Base-by-base conservation (phyloP, 345 rosid genomes). In the Alliaria petiolata region DNA sequence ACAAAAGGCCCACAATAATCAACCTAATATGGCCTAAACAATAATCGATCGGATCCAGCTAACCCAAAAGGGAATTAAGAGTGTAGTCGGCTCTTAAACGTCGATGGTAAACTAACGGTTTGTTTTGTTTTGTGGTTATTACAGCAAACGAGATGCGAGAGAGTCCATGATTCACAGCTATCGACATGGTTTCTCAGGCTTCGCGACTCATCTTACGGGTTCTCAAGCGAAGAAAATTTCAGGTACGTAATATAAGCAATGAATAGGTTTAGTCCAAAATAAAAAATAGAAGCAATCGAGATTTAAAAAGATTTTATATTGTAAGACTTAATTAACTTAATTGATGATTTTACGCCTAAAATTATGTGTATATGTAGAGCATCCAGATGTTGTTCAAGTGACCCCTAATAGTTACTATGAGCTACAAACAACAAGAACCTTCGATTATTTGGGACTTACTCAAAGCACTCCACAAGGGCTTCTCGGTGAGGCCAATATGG, bases 101-200 rank as follows among this genome's bases (percentile, higher is more conserved):
- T n/a, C n/a, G n/a, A n/a, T n/a, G n/a, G 36, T 3, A 11, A 53
- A 53, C 14, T 8, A 43, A 49, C 8, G 16, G 14, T 35, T 35
- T 35, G 0, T 0, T 8, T 35, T 35, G 22, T 31, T 52, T 47
- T 20, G 55, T 13, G 50, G 42, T 50, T 50, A 64, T 42, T 79
- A 70, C 87, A 86, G 89, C 83, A 80, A 33, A 55, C 4, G 33
- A 55, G 25, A 4, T 15, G 60, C 40, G 7, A 54, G 69, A 28
- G 77, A 80, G 69, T 77, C 58, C 60, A 78, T 89, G 46, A 75
- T 89, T 49, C 81, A 89, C 72, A 85, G 87, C 75, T 89, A 85
- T 81, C 80, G 76, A 35, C 89, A 89, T 73, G 85, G 88, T 55
- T 85, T 89, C 76, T 86, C 91, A 1, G 91, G 91, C 30, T 89